Evolutionary conservation across 2,329 filamentous ascomycete genomes (phyloP), one percentile per base, ranked within the genome.

Genomic region (Trichoderma cornu-damae): DNA sequence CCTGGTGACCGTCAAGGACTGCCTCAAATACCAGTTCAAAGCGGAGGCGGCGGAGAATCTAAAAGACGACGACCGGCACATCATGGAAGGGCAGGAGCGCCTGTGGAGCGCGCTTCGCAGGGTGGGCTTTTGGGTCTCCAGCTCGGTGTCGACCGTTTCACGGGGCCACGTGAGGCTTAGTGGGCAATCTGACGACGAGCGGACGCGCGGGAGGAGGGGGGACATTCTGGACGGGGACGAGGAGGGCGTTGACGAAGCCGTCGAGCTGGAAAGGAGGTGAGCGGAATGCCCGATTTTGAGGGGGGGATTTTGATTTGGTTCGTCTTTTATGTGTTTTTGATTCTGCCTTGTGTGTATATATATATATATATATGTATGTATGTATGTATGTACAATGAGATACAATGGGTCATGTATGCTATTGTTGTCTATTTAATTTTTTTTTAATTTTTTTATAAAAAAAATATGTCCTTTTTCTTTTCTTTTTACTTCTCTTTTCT

Each of bases 11-110:
- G 89, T 96, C 61, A 99, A 99, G 71, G 94, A 99, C 70, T 97
- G 94, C 64, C 76, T 99, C 57, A 96, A 94, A 70, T 97, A 96
- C 68, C 93, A 99, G 72, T 96, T 97, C 81, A 95, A 94, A 76
- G 90, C 89, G 1, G 94, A 99, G 71, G 89, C 89, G 7, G 84
- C 88, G 40, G 91, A 94, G 72, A 86, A 89, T 65, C 83, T 83
- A 3, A 80, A 82, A 59, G 79, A 84, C 30, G 79, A 84, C 30
- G 83, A 86, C 58, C 75, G 79, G 43, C 72, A 76, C 24, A 71
- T 83, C 54, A 71, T 77, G 32, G 80, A 83, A 59, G 74, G 77
- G 3, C 83, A 90, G 67, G 87, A 89, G 66, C 77, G 77, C 61
- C 69, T 91, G 1, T 90, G 87, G 87, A 73, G 68, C 5, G 61